Conservation (phyloP, 495 filamentous ascomycete genomes). For the Podospora bellae-mahoneyi region DNA sequence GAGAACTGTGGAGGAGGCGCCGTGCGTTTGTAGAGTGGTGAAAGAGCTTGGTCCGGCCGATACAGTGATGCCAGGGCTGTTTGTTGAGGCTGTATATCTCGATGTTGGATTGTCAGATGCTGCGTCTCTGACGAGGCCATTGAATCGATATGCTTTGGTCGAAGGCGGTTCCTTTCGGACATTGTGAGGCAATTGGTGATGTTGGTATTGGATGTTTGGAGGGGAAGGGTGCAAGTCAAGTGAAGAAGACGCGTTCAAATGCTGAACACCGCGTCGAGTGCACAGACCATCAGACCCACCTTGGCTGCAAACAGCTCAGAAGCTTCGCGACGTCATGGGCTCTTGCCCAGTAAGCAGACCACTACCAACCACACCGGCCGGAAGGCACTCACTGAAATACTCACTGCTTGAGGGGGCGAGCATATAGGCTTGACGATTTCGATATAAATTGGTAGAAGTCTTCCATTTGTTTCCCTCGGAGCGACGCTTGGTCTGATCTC, state of each 20-base stretch:
- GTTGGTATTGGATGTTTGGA: constrained; percentile 8
- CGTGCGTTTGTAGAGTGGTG: constrained; percentile 48
- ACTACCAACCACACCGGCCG: background rate
- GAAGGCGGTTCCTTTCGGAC: constrained; percentile 19
- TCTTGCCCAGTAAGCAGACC: background rate
- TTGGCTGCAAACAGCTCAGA: background rate
- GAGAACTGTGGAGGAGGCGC: constrained; percentile 66
- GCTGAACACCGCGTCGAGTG: background rate
- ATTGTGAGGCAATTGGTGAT: constrained; percentile 24
- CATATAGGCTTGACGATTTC: too few relatives aligned
- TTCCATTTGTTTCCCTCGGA: background rate
- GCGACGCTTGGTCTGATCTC: background rate
- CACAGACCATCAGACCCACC: background rate
- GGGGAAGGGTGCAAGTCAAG: constrained; percentile 6
- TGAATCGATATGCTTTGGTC: constrained; percentile 9
- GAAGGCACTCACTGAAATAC: background rate
- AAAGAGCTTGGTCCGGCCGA: constrained; percentile 32
- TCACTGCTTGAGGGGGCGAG: background rate
- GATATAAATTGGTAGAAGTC: background rate
- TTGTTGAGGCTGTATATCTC: constrained; percentile 22
- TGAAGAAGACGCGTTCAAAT: constrained; percentile 16
- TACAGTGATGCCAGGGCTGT: constrained; percentile 14
- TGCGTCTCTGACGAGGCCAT: constrained; percentile 20
- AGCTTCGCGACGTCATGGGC: constrained; percentile 24
- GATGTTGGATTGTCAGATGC: constrained; percentile 17